Base-by-base conservation (phyloP, 352 stramenopile species). In the Globisporangium yorkense region DNA sequence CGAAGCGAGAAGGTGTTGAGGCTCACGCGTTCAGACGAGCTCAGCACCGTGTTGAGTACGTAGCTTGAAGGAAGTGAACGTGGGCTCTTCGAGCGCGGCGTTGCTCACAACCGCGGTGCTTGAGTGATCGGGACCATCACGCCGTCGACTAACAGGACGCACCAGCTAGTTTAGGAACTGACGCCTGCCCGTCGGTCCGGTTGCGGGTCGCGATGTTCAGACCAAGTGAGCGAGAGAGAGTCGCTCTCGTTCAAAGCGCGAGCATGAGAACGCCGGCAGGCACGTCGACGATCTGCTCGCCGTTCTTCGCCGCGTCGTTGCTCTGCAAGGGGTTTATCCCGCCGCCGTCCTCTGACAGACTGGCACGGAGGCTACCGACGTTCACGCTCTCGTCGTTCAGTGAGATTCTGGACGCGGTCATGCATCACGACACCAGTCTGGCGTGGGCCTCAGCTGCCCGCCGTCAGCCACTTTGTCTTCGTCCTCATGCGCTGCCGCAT, bases 201-300 rank as follows among this genome's bases (percentile, higher is more conserved):
- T 60, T 60, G 46, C 45, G 44, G 12, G 41, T n/a, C 54, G 24
- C 20, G 10, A 53, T 37, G 45, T 9, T 16, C n/a, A 54, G 31
- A 20, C 54, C 45, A 27, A 27, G 24, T 27, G 12, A 53, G 45
- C 3, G 9, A 3, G 45, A 37, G 45, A 20, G 45, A 51, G 54
- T 81, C 80, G 31, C 21, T 33, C 10, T 31, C 0, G 12, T 31
- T 29, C 4, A 56, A 21, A 80, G 51, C 2, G 69, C 65, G 63
- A 84, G 80, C 51, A 79, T 84, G 31, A 84, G 51, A 1, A 63
- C 67, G 24, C 69, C 74, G 1, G 66, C 69, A 35, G 71, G 69
- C 0, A 84, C 65, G 13, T 40, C 45, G 12, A 84, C 29, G 2
- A 16, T 61, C 54, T 73, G 57, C 45, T 64, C 57, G 4, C 74